Evolutionary conservation across 192 early-diverging fungal genomes (phyloP).

Genomic region (Phlyctochytrium planicorne): DNA sequence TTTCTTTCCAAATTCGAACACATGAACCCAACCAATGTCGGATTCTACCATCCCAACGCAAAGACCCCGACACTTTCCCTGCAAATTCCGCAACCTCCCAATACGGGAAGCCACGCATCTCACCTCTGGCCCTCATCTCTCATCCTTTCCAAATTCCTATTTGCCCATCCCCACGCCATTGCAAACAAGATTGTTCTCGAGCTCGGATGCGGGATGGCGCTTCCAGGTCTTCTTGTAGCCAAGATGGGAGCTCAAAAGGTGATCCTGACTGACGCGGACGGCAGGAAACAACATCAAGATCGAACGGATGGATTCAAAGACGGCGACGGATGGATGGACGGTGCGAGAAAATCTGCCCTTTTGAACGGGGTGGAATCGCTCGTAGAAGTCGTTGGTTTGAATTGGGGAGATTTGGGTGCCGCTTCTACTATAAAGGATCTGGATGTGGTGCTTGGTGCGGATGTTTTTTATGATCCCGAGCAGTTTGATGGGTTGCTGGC

Average conservation of each 20-base stretch:
- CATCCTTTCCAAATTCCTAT: conserved; percentile 63
- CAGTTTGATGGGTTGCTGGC: conserved; percentile 66
- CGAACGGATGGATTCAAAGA: conserved; percentile 3
- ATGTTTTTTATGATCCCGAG: conserved; percentile 43
- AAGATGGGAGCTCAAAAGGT: conserved; percentile 19
- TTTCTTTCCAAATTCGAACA: too few species aligned
- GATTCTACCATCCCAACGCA: too few species aligned
- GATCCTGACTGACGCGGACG: conserved; percentile 23
- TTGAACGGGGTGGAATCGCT: conserved; percentile 19
- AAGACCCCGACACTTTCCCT: too few species aligned
- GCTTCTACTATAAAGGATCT: not conserved
- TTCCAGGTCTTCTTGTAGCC: conserved; percentile 56
- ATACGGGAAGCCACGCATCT: conserved; percentile 10
- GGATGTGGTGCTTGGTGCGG: conserved; percentile 44
- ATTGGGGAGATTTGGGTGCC: not conserved
- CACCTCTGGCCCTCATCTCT: conserved; percentile 75
- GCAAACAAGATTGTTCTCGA: conserved; percentile 35
- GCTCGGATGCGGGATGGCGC: conserved; percentile 64
- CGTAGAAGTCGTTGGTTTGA: not conserved
- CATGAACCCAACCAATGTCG: too few species aligned
- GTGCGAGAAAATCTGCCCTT: conserved; percentile 6
- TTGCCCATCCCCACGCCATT: conserved; percentile 19
- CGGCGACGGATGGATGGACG: conserved; percentile 35
- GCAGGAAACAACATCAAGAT: too few species aligned
- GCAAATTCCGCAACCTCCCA: too few species aligned